Evolutionary conservation across 164 flowering plant genomes (phyloP).

Genomic region (Piper betle): DNA sequence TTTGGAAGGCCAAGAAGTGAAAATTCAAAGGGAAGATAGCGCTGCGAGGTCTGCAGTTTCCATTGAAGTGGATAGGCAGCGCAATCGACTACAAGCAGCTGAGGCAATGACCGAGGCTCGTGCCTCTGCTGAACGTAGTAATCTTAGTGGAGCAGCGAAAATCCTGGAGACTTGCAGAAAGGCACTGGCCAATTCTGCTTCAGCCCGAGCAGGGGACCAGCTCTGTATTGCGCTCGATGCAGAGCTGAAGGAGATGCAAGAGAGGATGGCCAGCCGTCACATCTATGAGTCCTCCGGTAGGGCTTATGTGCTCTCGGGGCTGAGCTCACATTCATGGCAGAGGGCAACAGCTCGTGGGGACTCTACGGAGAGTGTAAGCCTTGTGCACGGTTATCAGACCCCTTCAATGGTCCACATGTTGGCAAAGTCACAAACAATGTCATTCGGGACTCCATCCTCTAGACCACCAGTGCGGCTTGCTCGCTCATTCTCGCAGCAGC

Average conservation of each 20-base stretch:
- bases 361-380: slow-evolving; percentile 47
- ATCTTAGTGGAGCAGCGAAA: slow-evolving; percentile 52
- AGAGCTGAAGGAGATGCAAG: slow-evolving; percentile 81
- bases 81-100: slow-evolving; percentile 64
- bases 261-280: slow-evolving; percentile 68
- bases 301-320: slow-evolving; percentile 83
- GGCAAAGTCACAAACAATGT: slow-evolving; percentile 64
- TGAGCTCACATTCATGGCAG: slow-evolving; percentile 98
- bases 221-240: slow-evolving; percentile 53
- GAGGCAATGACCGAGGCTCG: slow-evolving; percentile 74
- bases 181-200: slow-evolving; percentile 33
- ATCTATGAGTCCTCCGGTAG: slow-evolving; percentile 79
- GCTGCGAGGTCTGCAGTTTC: slow-evolving; percentile 26
- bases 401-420: slow-evolving; percentile 90
- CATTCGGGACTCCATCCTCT: slow-evolving; percentile 10
- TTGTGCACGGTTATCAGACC: slow-evolving; percentile 68
- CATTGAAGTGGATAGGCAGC: slow-evolving; percentile 79
- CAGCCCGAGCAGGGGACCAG: slow-evolving; percentile 51
- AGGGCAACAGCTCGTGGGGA: slow-evolving; percentile 93
- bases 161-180: slow-evolving; percentile 43
- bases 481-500: slow-evolving; percentile 29
- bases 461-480: slow-evolving; percentile 28
- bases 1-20: slow-evolving; percentile 28
- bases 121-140: slow-evolving; percentile 61
- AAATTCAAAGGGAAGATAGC: slow-evolving; percentile 41